Conservation (phyloP, 169 alveolate genomes). For the Cryptosporidium meleagridis region DNA sequence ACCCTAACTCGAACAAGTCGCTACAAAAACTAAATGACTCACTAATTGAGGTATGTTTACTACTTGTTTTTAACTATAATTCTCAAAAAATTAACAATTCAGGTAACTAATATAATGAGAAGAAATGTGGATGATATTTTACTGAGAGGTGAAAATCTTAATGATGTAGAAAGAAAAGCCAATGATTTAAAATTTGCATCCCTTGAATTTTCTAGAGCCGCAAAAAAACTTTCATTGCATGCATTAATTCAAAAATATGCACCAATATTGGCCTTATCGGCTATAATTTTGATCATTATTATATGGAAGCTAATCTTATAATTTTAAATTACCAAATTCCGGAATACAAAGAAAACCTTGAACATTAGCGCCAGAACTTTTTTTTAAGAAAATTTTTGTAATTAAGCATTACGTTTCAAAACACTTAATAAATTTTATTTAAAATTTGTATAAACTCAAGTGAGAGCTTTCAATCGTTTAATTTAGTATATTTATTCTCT, state of each 20-base stretch:
- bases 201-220: constrained; percentile 74
- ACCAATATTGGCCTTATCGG: constrained; percentile 59
- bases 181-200: constrained; percentile 71
- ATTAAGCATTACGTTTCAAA: neutral
- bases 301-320: constrained; percentile 60
- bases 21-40: constrained; percentile 76
- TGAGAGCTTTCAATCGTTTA: neutral
- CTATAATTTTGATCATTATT: constrained; percentile 52
- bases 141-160: constrained; percentile 78
- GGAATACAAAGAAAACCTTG: neutral
- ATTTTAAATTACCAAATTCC: neutral
- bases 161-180: constrained; percentile 71
- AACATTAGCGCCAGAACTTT: neutral
- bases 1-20: constrained; percentile 77
- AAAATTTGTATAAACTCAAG: neutral
- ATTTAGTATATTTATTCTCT: neutral
- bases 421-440: neutral
- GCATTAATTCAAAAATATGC: constrained; percentile 79
- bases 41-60: constrained; percentile 72
- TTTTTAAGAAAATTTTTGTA: neutral
- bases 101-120: constrained; percentile 77
- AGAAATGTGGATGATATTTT: constrained; percentile 79
- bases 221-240: constrained; percentile 77
- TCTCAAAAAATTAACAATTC: neutral
- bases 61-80: neutral